These are phyloP conservation scores for Mycena olivaceomarginata DNA, from an alignment of 768 basidiomycete species.

Conservation along the genomic window DNA sequence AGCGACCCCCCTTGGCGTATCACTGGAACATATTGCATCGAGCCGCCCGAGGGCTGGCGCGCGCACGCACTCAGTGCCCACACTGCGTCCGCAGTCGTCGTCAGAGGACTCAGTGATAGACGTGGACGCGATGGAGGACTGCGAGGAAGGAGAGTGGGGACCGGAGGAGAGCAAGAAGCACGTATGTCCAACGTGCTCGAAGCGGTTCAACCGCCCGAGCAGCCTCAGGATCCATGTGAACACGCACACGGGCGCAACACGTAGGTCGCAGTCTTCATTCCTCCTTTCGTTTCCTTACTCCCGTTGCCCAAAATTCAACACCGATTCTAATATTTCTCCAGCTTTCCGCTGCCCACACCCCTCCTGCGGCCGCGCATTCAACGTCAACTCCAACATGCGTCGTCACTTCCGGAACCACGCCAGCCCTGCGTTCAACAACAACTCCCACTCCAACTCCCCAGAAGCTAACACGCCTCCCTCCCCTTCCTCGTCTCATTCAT, in stretches of 20 bases:
- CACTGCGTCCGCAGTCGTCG: neutral
- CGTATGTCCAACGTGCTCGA: constrained; percentile 72
- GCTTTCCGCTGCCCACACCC: constrained; percentile 87
- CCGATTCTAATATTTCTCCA: constrained; percentile 47
- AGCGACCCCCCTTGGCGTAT: constrained; percentile 16
- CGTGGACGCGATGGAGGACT: constrained; percentile 39
- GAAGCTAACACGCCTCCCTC: neutral
- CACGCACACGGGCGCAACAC: constrained; percentile 83
- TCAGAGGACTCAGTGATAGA: constrained; percentile 25
- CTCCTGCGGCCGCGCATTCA: constrained; percentile 85
- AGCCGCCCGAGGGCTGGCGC: neutral
- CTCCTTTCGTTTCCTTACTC: too few relatives aligned
- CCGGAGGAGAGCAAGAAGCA: constrained; percentile 64
- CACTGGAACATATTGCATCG: constrained; percentile 17
- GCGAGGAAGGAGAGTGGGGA: constrained; percentile 51
- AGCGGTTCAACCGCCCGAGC: constrained; percentile 82
- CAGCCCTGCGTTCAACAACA: neutral
- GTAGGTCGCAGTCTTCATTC: constrained; percentile 58
- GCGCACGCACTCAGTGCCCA: neutral
- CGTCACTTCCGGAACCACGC: constrained; percentile 84
- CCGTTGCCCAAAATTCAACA: neutral
- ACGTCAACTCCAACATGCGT: constrained; percentile 91
- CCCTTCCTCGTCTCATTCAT: neutral
- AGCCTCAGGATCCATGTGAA: constrained; percentile 81
- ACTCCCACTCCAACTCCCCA: neutral